Evolutionary conservation across 2,329 filamentous ascomycete genomes (phyloP), one percentile per base, ranked within the genome.

Genomic region (Talaromyces sp.): DNA sequence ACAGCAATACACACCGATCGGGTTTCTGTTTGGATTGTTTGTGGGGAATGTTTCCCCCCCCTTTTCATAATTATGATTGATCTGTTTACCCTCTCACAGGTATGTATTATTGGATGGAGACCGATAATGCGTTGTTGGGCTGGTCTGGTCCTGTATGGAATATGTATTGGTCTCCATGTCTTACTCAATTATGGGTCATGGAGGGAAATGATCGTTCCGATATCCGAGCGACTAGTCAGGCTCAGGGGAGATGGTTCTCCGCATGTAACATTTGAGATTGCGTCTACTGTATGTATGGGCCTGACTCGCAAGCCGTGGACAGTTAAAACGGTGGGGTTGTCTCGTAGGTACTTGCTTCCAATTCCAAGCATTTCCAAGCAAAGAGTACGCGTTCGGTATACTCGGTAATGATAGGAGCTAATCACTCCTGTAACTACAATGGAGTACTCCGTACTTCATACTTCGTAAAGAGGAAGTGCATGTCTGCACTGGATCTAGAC

Each of bases 401-500:
- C 32, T 35, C n/a, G 4, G 4, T 16, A 35, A 13, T 16, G n/a
- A n/a, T n/a, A n/a, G n/a, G n/a, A n/a, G n/a, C n/a, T n/a, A n/a
- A n/a, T n/a, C n/a, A n/a, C n/a, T n/a, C n/a, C n/a, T n/a, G n/a
- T n/a, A n/a, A n/a, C n/a, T n/a, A n/a, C n/a, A n/a, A n/a, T n/a
- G n/a, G n/a, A n/a, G n/a, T n/a, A n/a, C n/a, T n/a, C n/a, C n/a
- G n/a, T n/a, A n/a, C n/a, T n/a, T n/a, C n/a, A n/a, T n/a, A n/a
- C n/a, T n/a, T n/a, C n/a, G n/a, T n/a, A n/a, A n/a, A n/a, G n/a
- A n/a, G n/a, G n/a, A n/a, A n/a, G n/a, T n/a, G n/a, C n/a, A n/a
- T n/a, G n/a, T n/a, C n/a, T 39, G 24, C 10, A 8, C 27, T n/a
- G 9, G 27, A 41, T 51, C 51, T 54, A 54, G 51, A 47, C 51